A percentile compares a stretch with the other conserved stretches of the same genome.
Conservation (phyloP, 805 yeast species). For the Monosporozyma solicola region DNA sequence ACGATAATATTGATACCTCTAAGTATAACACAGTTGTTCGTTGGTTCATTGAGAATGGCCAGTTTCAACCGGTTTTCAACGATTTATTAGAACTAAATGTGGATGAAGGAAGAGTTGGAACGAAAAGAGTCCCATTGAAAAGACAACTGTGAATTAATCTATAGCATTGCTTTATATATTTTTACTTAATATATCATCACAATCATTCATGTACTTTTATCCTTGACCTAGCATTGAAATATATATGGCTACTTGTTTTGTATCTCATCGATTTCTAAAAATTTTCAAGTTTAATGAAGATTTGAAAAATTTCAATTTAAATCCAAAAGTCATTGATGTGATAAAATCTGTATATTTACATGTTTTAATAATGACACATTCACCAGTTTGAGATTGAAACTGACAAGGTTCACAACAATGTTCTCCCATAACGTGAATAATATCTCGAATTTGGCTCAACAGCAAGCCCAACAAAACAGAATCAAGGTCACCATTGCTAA, state of each 20-base stretch:
- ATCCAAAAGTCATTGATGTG: background rate
- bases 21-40: background rate
- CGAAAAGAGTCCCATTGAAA: background rate
- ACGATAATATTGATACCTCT: background rate
- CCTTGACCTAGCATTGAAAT: background rate
- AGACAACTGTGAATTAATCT: background rate
- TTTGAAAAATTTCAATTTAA: background rate
- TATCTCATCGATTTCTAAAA: background rate
- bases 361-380: background rate
- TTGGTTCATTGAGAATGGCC: background rate
- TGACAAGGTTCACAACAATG: background rate
- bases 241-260: background rate
- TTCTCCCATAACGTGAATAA: conserved; percentile 11
- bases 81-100: background rate
- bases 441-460: conserved; percentile 6
- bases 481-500: conserved; percentile 57
- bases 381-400: background rate
- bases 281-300: background rate
- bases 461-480: conserved; percentile 16
- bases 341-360: background rate
- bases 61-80: background rate
- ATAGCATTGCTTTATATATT: background rate
- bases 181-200: background rate
- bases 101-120: background rate
- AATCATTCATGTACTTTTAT: background rate